phyloP scores from a whole-genome alignment of 2,329 filamentous ascomycete genomes.

The Cladophialophora immunda region DNA sequence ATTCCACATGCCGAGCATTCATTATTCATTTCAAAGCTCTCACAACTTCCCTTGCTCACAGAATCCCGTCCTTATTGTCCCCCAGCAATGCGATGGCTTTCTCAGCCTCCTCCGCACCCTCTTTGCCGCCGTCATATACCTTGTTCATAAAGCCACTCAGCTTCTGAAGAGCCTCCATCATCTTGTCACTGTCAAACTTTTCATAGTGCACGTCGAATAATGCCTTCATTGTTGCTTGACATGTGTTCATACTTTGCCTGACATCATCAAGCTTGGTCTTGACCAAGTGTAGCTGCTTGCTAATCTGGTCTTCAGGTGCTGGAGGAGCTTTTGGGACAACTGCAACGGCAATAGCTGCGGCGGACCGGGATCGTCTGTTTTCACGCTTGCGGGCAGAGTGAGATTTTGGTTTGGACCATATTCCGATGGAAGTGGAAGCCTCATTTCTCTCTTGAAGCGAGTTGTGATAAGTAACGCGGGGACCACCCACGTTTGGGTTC shows the following conservation, averaged over 20 bases:
- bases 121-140: slow-evolving; percentile 29
- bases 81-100: slow-evolving; percentile 23
- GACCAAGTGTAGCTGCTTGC: slow-evolving; percentile 27
- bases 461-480: background rate
- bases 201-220: slow-evolving; percentile 31
- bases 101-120: slow-evolving; percentile 30
- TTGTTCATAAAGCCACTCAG: slow-evolving; percentile 33
- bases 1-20: background rate
- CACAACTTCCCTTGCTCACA: slow-evolving; percentile 6
- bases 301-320: slow-evolving; percentile 16
- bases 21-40: background rate
- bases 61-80: slow-evolving; percentile 1
- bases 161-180: slow-evolving; percentile 29
- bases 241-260: slow-evolving; percentile 26
- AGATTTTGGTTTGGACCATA: background rate
- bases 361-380: background rate
- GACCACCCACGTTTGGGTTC: background rate
- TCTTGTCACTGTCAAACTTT: slow-evolving; percentile 29
- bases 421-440: background rate
- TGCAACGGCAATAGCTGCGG: slow-evolving; percentile 2
- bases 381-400: background rate
- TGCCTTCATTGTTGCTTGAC: slow-evolving; percentile 33
- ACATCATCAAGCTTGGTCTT: slow-evolving; percentile 31
- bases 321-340: background rate
- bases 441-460: background rate